Evolutionary conservation across 2,329 filamentous ascomycete genomes (phyloP).

Genomic region (Fusarium sterilihyphosum): DNA sequence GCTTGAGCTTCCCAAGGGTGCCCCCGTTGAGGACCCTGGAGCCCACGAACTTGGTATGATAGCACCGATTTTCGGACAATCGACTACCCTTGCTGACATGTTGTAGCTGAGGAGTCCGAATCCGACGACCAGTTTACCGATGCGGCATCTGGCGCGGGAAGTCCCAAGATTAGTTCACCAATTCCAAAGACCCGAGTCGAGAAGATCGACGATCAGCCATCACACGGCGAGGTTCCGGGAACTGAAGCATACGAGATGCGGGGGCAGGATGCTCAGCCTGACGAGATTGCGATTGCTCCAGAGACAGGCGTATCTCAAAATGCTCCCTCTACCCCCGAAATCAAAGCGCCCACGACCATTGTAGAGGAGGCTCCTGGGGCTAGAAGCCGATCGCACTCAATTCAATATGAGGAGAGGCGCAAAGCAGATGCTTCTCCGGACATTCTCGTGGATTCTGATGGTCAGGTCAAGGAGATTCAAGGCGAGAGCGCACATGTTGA

Average conservation of each 20-base stretch:
- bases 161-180: slow-evolving; percentile 57
- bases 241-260: slow-evolving; percentile 67
- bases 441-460: slow-evolving; percentile 58
- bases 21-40: slow-evolving; percentile 61
- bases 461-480: slow-evolving; percentile 48
- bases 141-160: slow-evolving; percentile 64
- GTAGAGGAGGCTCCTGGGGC: slow-evolving; percentile 62
- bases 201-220: slow-evolving; percentile 61
- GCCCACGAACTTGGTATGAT: slow-evolving; percentile 67
- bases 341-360: slow-evolving; percentile 60
- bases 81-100: slow-evolving; percentile 38
- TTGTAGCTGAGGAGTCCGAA: slow-evolving; percentile 63
- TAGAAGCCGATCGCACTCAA: slow-evolving; percentile 53
- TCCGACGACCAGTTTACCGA: slow-evolving; percentile 78
- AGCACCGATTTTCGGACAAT: background rate
- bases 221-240: slow-evolving; percentile 70
- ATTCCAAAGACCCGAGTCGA: slow-evolving; percentile 69
- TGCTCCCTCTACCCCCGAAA: slow-evolving; percentile 31
- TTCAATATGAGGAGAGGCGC: slow-evolving; percentile 57
- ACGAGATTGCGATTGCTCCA: slow-evolving; percentile 65
- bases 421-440: slow-evolving; percentile 65
- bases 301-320: slow-evolving; percentile 39
- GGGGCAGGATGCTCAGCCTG: slow-evolving; percentile 66
- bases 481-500: slow-evolving; percentile 36
- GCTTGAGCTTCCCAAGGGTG: slow-evolving; percentile 47